A percentile compares a stretch with the other conserved stretches of the same genome.
Conservation (phyloP, 2,329 filamentous ascomycete genomes). For the Diaporthe nobilis region DNA sequence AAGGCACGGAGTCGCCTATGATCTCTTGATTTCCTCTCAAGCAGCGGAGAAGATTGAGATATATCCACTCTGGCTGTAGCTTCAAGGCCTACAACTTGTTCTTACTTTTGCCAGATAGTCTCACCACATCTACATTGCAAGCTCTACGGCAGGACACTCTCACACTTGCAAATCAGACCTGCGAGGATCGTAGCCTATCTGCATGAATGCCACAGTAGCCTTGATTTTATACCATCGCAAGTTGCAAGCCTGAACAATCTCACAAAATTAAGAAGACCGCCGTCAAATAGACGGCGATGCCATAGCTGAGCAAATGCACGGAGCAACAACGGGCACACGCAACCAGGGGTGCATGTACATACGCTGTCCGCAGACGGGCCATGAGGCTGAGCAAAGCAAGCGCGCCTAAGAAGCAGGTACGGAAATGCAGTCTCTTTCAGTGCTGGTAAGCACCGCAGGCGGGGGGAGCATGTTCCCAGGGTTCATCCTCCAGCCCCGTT, state of each 20-base stretch:
- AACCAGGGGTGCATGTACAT: background rate
- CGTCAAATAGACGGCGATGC: background rate
- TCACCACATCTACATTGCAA: no score
- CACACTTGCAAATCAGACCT: background rate
- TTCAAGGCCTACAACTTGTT: no score
- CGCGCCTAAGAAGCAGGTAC: conserved; percentile 19
- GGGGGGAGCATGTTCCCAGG: background rate
- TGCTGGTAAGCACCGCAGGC: background rate
- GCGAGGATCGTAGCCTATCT: background rate
- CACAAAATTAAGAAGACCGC: background rate
- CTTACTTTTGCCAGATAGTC: no score
- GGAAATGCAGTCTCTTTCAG: background rate
- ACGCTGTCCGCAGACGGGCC: background rate
- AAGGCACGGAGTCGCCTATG: no score
- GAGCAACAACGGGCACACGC: background rate
- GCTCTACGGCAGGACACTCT: background rate
- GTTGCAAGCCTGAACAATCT: background rate
- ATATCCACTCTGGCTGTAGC: no score
- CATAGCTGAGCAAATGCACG: background rate
- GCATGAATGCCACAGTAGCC: background rate
- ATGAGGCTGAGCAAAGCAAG: background rate
- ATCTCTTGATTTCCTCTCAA: no score
- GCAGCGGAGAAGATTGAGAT: no score
- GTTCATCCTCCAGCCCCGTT: conserved; percentile 1
- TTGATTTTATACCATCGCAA: background rate